These are phyloP conservation scores for Sphaerobolus stellatus DNA, from an alignment of 1,284 basidiomycete species.

Conservation along the genomic window DNA sequence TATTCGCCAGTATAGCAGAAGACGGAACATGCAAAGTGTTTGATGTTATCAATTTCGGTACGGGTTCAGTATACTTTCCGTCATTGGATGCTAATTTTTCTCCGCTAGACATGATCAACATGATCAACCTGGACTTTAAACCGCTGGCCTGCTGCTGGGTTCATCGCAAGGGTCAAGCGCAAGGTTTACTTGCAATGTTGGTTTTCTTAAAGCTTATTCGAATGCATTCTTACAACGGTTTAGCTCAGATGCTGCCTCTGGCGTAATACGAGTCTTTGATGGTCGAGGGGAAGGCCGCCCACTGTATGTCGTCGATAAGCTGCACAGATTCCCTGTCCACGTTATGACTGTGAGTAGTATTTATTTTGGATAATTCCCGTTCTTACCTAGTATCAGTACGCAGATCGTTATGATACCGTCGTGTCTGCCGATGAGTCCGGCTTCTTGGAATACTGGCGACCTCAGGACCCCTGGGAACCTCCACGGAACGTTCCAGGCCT, in stretches of 20 bases:
- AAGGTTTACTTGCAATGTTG: conserved; percentile 85
- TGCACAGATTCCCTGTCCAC: conserved; percentile 89
- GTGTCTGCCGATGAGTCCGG: conserved; percentile 94
- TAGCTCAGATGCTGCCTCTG: conserved; percentile 77
- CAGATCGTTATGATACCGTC: conserved; percentile 85
- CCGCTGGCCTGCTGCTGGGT: conserved; percentile 94
- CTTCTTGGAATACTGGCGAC: conserved; percentile 97
- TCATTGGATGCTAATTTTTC: not conserved
- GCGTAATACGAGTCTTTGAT: conserved; percentile 87
- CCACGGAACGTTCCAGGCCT: conserved; percentile 78
- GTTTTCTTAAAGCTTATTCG: conserved; percentile 27
- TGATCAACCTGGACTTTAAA: conserved; percentile 83
- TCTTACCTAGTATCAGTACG: conserved; percentile 61
- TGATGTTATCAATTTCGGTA: conserved; percentile 96
- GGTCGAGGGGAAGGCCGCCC: conserved; percentile 83
- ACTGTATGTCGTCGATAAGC: conserved; percentile 67
- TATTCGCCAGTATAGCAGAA: conserved; percentile 88
- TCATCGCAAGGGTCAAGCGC: conserved; percentile 83
- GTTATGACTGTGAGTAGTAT: conserved; percentile 74
- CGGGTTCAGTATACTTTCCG: conserved; percentile 19
- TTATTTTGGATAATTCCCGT: not conserved
- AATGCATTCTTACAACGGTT: conserved; percentile 23
- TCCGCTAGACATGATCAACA: conserved; percentile 92
- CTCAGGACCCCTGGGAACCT: conserved; percentile 79
- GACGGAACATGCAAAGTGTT: conserved; percentile 91